phyloP scores from a whole-genome alignment of 306 rosid species.

The Acacia acuminata region DNA sequence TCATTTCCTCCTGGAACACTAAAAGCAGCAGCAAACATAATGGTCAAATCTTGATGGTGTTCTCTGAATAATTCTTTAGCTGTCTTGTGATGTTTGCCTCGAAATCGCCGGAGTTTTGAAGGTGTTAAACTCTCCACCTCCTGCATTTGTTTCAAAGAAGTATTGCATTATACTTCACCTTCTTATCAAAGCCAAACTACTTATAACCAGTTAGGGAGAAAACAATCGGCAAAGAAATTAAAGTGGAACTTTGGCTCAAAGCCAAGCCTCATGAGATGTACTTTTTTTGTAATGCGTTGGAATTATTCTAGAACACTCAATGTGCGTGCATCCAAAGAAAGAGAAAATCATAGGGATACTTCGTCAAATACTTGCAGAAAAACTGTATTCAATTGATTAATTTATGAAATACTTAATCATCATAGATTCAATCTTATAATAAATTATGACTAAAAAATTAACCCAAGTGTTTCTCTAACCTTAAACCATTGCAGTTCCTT shows the following conservation, averaged over 20 bases:
- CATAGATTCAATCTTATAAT: neutral
- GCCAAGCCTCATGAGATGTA: neutral
- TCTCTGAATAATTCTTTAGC: neutral
- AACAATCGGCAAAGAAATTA: neutral
- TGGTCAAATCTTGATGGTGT: neutral
- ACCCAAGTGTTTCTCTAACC: neutral
- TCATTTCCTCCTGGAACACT: too few relatives aligned
- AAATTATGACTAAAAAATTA: neutral
- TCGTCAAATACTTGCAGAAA: neutral
- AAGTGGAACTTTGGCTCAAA: neutral
- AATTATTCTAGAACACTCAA: neutral
- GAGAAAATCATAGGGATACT: neutral
- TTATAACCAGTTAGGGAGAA: neutral
- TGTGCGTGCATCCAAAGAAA: neutral
- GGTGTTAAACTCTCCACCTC: slow-evolving; percentile 5
- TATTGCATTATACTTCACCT: neutral
- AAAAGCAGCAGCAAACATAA: too few relatives aligned
- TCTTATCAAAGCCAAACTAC: neutral
- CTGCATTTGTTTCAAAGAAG: neutral
- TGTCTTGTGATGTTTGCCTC: neutral
- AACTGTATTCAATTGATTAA: neutral
- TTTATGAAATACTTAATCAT: neutral
- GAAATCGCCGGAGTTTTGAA: neutral
- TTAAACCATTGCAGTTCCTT: neutral
- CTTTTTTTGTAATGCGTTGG: neutral